phyloP scores from a whole-genome alignment of 192 early-diverging fungal species.

The Backusella westeae region DNA sequence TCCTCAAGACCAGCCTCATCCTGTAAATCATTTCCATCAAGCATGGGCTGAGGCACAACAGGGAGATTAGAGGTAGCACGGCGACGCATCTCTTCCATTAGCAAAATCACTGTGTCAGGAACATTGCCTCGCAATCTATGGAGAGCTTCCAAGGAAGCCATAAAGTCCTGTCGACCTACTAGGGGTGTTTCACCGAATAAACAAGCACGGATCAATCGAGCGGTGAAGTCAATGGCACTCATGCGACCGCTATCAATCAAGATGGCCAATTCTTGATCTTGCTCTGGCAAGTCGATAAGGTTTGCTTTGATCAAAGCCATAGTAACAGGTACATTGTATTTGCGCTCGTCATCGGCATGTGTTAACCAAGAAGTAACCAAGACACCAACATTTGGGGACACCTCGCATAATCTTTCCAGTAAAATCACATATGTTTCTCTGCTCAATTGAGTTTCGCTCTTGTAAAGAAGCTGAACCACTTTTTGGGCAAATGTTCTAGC shows the following conservation, averaged over 20 bases:
- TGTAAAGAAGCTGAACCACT: conserved; percentile 83
- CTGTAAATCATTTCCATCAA: conserved; percentile 67
- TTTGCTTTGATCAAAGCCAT: conserved; percentile 78
- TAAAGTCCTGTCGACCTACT: conserved; percentile 56
- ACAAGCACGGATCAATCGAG: conserved; percentile 69
- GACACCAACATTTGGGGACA: conserved; percentile 73
- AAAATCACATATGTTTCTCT: conserved; percentile 83
- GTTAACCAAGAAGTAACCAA: conserved; percentile 92
- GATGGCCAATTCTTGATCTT: conserved; percentile 87
- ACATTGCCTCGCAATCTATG: conserved; percentile 60
- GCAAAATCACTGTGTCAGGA: conserved; percentile 49
- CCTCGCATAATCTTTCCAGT: conserved; percentile 82
- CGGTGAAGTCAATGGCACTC: conserved; percentile 74
- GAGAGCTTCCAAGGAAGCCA: conserved; percentile 74
- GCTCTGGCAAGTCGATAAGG: conserved; percentile 73
- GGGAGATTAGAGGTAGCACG: conserved; percentile 47
- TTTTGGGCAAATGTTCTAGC: conserved; percentile 88
- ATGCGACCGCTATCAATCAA: conserved; percentile 76
- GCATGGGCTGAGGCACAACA: conserved; percentile 42
- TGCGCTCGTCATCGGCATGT: conserved; percentile 94
- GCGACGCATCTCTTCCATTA: conserved; percentile 58
- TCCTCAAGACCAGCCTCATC: conserved; percentile 61
- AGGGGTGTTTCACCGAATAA: conserved; percentile 56
- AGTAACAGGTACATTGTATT: conserved; percentile 85
- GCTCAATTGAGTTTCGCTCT: conserved; percentile 67